These are phyloP conservation scores for Pinus taeda DNA, from an alignment of 75 land plant species.

Conservation along the genomic window DNA sequence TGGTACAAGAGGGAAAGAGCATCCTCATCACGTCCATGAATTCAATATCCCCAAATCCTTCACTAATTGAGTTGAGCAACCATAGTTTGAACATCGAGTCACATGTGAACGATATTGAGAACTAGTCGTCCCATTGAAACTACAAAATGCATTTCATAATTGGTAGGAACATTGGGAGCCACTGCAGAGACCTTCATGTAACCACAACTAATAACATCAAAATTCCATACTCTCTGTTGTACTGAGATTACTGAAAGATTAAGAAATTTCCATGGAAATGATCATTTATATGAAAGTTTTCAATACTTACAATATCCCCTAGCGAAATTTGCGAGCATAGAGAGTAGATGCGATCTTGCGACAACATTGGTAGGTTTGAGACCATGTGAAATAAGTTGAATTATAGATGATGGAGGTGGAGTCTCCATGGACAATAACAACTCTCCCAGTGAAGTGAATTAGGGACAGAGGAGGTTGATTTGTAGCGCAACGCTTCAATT, in stretches of 20 bases:
- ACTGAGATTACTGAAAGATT: not conserved
- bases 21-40: no score
- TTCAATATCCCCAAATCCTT: no score
- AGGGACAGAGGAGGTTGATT: constrained; percentile 73
- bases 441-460: constrained; percentile 59
- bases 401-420: constrained; percentile 58
- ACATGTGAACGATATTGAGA: no score
- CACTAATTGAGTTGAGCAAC: no score
- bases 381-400: not conserved
- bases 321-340: constrained; percentile 16
- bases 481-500: no score
- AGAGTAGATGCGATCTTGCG: constrained; percentile 63
- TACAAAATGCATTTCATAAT: constrained; percentile 91
- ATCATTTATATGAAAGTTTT: not conserved
- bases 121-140: no score
- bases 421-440: constrained; percentile 53
- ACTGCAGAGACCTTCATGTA: constrained; percentile 51
- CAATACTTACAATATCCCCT: constrained; percentile 7
- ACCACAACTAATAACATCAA: not conserved
- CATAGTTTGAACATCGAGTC: no score
- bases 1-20: no score
- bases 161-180: constrained; percentile 72
- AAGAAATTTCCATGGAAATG: no score
- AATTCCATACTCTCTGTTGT: not conserved
- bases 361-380: constrained; percentile 59